Percentiles rank a stretch among this genome's conserved stretches.
Conservation (phyloP, 2,329 filamentous ascomycete genomes). For the Hypoxylon sp. region DNA sequence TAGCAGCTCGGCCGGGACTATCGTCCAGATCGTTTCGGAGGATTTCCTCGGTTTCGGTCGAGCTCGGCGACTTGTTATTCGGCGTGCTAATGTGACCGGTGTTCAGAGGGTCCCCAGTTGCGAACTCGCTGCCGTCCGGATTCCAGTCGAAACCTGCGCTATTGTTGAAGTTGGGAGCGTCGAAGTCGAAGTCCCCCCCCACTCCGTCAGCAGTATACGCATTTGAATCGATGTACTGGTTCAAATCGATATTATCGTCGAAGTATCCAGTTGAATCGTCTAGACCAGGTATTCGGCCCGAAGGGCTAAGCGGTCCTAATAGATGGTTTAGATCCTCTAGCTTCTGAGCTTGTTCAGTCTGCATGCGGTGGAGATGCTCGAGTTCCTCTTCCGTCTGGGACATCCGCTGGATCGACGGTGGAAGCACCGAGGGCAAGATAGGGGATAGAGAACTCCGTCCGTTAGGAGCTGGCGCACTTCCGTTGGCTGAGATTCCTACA, state of each 20-base stretch:
- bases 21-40: constrained; percentile 60
- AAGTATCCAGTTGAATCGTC: constrained; percentile 61
- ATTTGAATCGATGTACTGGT: constrained; percentile 64
- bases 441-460: constrained; percentile 63
- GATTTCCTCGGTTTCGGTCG: constrained; percentile 67
- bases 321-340: constrained; percentile 82
- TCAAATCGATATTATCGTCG: constrained; percentile 65
- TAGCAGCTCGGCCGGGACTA: constrained; percentile 52
- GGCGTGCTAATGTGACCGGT: constrained; percentile 50
- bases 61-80: constrained; percentile 61
- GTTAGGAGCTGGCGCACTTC: constrained; percentile 28
- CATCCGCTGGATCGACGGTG: constrained; percentile 72
- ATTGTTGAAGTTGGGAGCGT: constrained; percentile 51
- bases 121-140: constrained; percentile 48
- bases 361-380: constrained; percentile 82
- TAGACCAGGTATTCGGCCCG: constrained; percentile 82
- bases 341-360: constrained; percentile 82
- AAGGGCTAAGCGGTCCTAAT: constrained; percentile 85
- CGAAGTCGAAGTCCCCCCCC: constrained; percentile 62
- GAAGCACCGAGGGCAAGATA: constrained; percentile 62
- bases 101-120: constrained; percentile 34
- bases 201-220: constrained; percentile 48
- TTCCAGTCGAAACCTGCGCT: constrained; percentile 48
- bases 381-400: constrained; percentile 81
- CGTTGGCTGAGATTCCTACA: constrained; percentile 44